Evolutionary conservation across 1,139 yeast species (phyloP).

Genomic region (Yamadazyma pseudoaaseri): DNA sequence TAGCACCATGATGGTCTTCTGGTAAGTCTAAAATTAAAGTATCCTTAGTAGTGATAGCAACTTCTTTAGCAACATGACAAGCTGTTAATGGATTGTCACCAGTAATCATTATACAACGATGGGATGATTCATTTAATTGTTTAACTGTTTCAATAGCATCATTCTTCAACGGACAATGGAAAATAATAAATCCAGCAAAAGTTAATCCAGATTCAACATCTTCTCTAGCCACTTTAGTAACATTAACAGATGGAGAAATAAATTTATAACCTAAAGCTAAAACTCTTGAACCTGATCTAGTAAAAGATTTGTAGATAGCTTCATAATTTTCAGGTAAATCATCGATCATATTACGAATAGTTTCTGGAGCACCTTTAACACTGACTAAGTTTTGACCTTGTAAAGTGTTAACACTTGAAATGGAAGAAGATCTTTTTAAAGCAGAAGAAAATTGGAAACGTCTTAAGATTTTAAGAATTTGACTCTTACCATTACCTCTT

Average conservation of each 20-base stretch:
- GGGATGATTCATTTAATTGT: constrained; percentile 94
- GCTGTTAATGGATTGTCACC: constrained; percentile 99
- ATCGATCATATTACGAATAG: constrained; percentile 73
- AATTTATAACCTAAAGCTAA: constrained; percentile 87
- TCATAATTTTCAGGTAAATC: constrained; percentile 80
- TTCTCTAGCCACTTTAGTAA: constrained; percentile 62
- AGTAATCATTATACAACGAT: constrained; percentile 95
- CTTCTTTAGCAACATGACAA: constrained; percentile 95
- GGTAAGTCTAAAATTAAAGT: constrained; percentile 87
- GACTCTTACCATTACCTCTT: constrained; percentile 36
- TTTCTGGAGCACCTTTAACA: constrained; percentile 99
- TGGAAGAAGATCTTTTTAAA: constrained; percentile 89
- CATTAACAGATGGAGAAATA: constrained; percentile 52
- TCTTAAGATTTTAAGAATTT: constrained; percentile 72
- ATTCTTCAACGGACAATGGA: constrained; percentile 93
- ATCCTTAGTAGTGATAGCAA: constrained; percentile 75
- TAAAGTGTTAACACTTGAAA: constrained; percentile 59
- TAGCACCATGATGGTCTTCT: constrained; percentile 57
- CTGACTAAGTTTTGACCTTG: constrained; percentile 69
- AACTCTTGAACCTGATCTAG: constrained; percentile 96
- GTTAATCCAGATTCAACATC: constrained; percentile 69
- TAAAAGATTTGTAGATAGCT: constrained; percentile 82
- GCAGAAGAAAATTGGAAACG: constrained; percentile 97
- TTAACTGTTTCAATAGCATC: constrained; percentile 90
- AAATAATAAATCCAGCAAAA: constrained; percentile 93